These are phyloP conservation scores for Ilex asprella DNA, from an alignment of 257 asterid species.

Conservation along the genomic window DNA sequence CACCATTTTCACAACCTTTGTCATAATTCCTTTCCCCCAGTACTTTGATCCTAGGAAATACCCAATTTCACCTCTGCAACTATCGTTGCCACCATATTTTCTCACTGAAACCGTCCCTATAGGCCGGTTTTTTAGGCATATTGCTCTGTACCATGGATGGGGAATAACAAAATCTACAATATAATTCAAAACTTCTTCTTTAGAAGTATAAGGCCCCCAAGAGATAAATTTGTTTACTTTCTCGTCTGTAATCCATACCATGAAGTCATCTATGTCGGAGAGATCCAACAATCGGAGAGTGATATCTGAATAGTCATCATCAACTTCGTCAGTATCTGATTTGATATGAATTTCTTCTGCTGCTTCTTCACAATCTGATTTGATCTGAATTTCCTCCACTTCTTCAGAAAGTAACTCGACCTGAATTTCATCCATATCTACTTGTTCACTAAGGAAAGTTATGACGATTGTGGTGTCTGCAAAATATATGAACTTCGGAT, in stretches of 20 bases:
- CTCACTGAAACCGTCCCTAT: conserved; percentile 49
- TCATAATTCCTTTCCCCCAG: conserved; percentile 81
- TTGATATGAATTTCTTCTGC: too few relatives aligned
- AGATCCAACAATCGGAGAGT: conserved; percentile 42
- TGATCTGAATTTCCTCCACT: background rate
- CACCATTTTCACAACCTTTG: conserved; percentile 65
- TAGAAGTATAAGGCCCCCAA: conserved; percentile 50
- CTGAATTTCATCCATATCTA: background rate
- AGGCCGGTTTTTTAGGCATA: conserved; percentile 44
- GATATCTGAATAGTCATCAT: conserved; percentile 27
- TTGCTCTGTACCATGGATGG: conserved; percentile 59
- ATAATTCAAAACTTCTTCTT: conserved; percentile 36
- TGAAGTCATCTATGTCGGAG: conserved; percentile 56
- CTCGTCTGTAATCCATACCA: conserved; percentile 52
- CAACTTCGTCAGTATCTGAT: background rate
- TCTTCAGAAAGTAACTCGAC: too few relatives aligned
- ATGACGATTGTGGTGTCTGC: too few relatives aligned
- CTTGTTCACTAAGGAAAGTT: too few relatives aligned
- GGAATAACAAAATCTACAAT: conserved; percentile 15
- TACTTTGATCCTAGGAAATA: conserved; percentile 52
- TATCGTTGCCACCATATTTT: conserved; percentile 29
- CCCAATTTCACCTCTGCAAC: conserved; percentile 70
- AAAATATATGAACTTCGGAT: too few relatives aligned
- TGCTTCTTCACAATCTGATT: too few relatives aligned
- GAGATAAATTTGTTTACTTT: conserved; percentile 61